These are phyloP conservation scores for Dictyostelium purpureum DNA, from an alignment of 78 protist species.

Conservation along the genomic window DNA sequence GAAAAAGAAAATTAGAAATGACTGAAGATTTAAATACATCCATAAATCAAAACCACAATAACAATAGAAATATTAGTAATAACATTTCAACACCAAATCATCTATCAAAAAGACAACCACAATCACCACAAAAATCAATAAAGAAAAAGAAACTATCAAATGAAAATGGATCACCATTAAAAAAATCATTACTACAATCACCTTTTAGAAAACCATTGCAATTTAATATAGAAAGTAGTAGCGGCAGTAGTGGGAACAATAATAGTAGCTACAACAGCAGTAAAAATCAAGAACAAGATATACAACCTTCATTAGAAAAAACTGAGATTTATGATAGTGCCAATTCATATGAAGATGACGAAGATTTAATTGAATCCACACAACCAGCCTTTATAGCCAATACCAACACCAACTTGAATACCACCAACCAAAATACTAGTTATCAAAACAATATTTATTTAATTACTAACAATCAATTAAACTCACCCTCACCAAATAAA, in stretches of 20 bases:
- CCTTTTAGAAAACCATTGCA: too few species aligned
- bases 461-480: neutral
- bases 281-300: neutral
- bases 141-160: neutral
- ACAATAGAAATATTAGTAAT: neutral
- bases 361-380: slow-evolving; percentile 10
- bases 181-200: too few species aligned
- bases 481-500: neutral
- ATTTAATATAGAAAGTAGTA: neutral
- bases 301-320: neutral
- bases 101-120: neutral
- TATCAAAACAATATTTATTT: neutral
- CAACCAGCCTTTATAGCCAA: neutral
- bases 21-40: neutral
- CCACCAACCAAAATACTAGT: neutral
- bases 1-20: slow-evolving; percentile 17
- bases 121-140: neutral
- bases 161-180: neutral
- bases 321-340: neutral
- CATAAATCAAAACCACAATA: neutral
- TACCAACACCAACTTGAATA: neutral
- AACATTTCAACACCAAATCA: neutral
- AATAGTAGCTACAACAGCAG: neutral
- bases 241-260: neutral
- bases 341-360: neutral